Conservation (phyloP, 495 filamentous ascomycete genomes). For the Aspergillus saccharolyticus region DNA sequence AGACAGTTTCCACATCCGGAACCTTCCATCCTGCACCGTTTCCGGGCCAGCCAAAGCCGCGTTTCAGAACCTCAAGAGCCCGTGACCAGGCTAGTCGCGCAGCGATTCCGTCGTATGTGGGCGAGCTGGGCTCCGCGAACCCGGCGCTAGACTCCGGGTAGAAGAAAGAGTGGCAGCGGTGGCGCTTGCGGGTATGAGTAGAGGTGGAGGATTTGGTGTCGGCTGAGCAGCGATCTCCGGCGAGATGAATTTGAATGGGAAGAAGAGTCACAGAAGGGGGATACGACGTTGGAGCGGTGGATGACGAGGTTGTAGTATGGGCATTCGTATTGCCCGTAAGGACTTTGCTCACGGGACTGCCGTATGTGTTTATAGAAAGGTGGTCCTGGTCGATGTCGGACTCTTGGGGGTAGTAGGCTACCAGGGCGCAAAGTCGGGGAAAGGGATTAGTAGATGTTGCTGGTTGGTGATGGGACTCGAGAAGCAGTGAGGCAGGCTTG, state of each 20-base stretch:
- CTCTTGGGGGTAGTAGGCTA: constrained; percentile 54
- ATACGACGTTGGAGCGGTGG: constrained; percentile 25
- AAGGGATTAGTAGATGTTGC: constrained; percentile 35
- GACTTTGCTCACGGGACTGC: not conserved
- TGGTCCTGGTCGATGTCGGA: constrained; percentile 10
- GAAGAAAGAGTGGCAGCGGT: constrained; percentile 40
- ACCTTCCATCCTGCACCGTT: constrained; percentile 33
- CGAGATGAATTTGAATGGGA: constrained; percentile 48
- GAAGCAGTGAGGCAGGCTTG: constrained; percentile 51
- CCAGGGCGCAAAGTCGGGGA: constrained; percentile 43
- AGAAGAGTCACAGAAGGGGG: constrained; percentile 42
- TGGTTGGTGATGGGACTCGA: constrained; percentile 47
- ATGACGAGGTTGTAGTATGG: constrained; percentile 11
- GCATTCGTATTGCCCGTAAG: not conserved
- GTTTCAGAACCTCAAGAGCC: constrained; percentile 42
- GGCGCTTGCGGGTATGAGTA: constrained; percentile 33
- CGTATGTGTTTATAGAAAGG: not conserved
- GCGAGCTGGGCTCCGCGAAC: constrained; percentile 12
- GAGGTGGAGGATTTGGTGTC: constrained; percentile 22
- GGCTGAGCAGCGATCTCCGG: constrained; percentile 19
- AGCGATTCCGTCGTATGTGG: constrained; percentile 35
- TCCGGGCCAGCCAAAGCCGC: constrained; percentile 48
- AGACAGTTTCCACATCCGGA: constrained; percentile 52
- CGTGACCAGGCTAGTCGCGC: constrained; percentile 52
- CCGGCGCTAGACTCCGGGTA: constrained; percentile 46